Base-by-base conservation (phyloP, 1,284 basidiomycete species). In the Melanopsichium pennsylvanicum region DNA sequence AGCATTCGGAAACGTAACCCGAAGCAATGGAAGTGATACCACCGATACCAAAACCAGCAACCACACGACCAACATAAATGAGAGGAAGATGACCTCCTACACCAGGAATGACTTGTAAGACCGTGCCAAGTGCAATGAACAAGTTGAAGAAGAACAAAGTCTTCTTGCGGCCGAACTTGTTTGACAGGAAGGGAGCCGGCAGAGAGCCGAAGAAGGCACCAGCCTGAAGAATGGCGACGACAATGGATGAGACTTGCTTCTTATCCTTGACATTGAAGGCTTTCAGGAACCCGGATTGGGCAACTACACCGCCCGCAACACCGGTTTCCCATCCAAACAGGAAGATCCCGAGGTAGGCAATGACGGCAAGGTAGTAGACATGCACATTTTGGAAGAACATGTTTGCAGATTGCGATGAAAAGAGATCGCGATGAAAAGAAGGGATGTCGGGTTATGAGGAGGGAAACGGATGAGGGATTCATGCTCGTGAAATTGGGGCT, bases 261-360 rank as follows among this genome's bases (percentile, higher is more conserved):
- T 52, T 41, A 40, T 84, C 85, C 8, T 85, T 87, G 22, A 90
- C 84, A 7, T 86, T 86, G 72, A 90, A 91, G 37, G 86, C 84
- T 9, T 81, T 44, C 63, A 86, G 82, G 83, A 92, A 91, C 68
- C 86, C 87, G 4, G 78, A 68, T 38, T 87, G 85, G 15, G 84
- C 84, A 23, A 91, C 88, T 44, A 89, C 87, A 35, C 88, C 88
- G 36, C 88, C 88, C 32, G 87, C 88, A 50, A 85, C 82, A 70
- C 84, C 83, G 26, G 85, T 86, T 47, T 60, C 89, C 73, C 89
- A 90, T 76, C 90, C 90, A 74, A 91, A 91, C 12, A 91, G 83
- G 37, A 90, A 83, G 70, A 90, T 90, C 12, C 89, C 90, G 86
- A 89, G 87, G 79, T 90, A 90, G 2, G 85, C 87, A 56, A 89